These are phyloP conservation scores for Septoria petroselini DNA, from an alignment of 2,329 filamentous ascomycete genomes.

Conservation along the genomic window DNA sequence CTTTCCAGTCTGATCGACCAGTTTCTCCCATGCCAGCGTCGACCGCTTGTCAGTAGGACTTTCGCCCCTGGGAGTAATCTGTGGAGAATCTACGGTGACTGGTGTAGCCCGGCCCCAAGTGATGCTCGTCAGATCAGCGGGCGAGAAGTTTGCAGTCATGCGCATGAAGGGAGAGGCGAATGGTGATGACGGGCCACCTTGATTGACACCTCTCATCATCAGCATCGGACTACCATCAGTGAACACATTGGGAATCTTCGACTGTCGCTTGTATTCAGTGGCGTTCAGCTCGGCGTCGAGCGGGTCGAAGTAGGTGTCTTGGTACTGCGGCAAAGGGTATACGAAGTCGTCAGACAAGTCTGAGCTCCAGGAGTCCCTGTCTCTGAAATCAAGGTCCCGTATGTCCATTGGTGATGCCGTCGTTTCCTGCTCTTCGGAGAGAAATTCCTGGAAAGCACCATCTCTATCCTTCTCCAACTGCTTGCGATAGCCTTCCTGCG, in stretches of 20 bases:
- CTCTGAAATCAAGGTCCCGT: slow-evolving; percentile 13
- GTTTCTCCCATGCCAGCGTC: slow-evolving; percentile 21
- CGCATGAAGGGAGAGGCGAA: slow-evolving; percentile 29
- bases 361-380: slow-evolving; percentile 6
- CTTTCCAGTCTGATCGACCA: slow-evolving; percentile 25
- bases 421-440: slow-evolving; percentile 27
- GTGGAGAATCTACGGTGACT: background rate
- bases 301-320: slow-evolving; percentile 24
- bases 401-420: slow-evolving; percentile 22
- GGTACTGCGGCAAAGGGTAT: slow-evolving; percentile 6
- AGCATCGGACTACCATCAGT: slow-evolving; percentile 28
- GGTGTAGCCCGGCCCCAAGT: slow-evolving; percentile 10
- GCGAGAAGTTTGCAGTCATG: slow-evolving; percentile 14
- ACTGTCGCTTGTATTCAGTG: slow-evolving; percentile 29
- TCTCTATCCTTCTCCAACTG: slow-evolving; percentile 47
- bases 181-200: slow-evolving; percentile 21
- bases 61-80: background rate
- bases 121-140: slow-evolving; percentile 8
- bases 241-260: slow-evolving; percentile 32
- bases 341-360: slow-evolving; percentile 11
- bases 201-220: slow-evolving; percentile 25
- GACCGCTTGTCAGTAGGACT: slow-evolving; percentile 10
- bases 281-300: slow-evolving; percentile 32
- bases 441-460: slow-evolving; percentile 36
- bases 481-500: slow-evolving; percentile 64